phyloP scores from a whole-genome alignment of 305 asterid species.

The Coffea humblotiana region DNA sequence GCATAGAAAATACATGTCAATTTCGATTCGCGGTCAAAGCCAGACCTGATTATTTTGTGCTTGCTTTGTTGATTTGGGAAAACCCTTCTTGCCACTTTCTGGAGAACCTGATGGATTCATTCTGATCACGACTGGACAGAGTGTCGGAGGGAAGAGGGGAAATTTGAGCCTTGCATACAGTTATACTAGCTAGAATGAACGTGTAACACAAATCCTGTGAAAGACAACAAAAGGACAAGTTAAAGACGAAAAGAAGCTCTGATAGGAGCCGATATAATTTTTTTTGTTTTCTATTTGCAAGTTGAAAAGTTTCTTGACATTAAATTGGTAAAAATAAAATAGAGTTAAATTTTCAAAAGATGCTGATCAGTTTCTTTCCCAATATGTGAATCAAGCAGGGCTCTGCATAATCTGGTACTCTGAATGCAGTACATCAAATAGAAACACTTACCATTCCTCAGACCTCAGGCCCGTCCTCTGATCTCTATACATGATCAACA shows the following conservation, averaged over 20 bases:
- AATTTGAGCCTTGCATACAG: not conserved
- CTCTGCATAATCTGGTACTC: not conserved
- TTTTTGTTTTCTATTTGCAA: not conserved
- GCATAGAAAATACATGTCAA: not conserved
- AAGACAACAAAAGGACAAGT: not conserved
- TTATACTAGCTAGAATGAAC: not conserved
- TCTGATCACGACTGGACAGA: not conserved
- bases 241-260: not conserved
- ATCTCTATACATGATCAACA: constrained; percentile 52
- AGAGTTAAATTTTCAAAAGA: too few species aligned
- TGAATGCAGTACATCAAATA: not conserved
- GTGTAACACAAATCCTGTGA: not conserved
- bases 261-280: not conserved
- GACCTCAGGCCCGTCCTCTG: not conserved
- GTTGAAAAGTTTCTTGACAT: not conserved
- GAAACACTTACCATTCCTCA: not conserved
- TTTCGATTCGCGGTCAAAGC: not conserved
- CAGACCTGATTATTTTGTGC: not conserved
- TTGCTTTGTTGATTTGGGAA: not conserved
- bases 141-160: too few species aligned
- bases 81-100: not conserved
- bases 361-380: not conserved
- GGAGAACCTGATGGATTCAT: not conserved
- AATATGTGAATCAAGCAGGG: not conserved
- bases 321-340: too few species aligned